These are phyloP conservation scores for Nevesoporus exiguus DNA, from an alignment of 768 basidiomycete genomes.

Conservation along the genomic window DNA sequence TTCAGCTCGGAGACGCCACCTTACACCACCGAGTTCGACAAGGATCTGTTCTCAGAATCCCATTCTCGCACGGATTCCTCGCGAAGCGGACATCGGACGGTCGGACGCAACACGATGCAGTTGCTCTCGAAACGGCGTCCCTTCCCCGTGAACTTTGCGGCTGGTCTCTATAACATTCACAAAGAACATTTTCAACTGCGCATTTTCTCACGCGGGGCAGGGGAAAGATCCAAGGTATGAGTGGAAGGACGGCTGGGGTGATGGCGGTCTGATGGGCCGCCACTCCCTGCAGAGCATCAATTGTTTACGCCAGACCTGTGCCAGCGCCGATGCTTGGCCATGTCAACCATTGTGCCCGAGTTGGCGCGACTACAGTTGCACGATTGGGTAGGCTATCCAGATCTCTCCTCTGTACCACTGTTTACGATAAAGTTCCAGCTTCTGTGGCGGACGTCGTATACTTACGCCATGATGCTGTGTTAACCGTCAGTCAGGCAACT, in stretches of 20 bases:
- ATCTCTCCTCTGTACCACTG: no score
- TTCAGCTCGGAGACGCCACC: neutral
- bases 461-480: neutral
- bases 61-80: no score
- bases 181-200: neutral
- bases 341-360: neutral
- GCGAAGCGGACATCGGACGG: no score
- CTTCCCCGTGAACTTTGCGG: neutral
- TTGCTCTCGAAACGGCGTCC: neutral
- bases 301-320: no score
- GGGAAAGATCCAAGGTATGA: neutral
- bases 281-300: neutral
- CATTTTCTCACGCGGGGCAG: slow-evolving; percentile 3
- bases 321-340: neutral
- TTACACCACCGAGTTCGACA: neutral
- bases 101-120: no score
- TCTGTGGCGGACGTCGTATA: no score
- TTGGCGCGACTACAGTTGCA: neutral
- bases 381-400: neutral
- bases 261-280: slow-evolving; percentile 2
- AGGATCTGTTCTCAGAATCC: no score
- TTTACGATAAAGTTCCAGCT: no score
- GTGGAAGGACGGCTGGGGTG: neutral
- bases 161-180: neutral
- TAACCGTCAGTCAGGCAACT: neutral